Conservation (phyloP, 352 stramenopile genomes). For the Blastocystis sp. region DNA sequence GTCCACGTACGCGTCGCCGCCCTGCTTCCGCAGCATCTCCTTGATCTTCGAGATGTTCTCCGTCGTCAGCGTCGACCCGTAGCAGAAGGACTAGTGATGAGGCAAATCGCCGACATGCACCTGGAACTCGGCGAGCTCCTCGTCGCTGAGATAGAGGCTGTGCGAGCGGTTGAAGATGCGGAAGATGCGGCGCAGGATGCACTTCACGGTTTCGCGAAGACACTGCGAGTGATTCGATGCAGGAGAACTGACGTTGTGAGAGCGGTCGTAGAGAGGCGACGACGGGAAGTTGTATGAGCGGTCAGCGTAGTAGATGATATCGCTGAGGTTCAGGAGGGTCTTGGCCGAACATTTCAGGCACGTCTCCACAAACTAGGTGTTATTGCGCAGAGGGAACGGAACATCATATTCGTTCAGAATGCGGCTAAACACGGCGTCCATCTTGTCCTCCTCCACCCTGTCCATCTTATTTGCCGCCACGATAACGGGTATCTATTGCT, state of each 20-base stretch:
- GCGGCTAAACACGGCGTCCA: not conserved
- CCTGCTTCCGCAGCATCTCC: constrained; percentile 3
- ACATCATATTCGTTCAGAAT: constrained; percentile 39
- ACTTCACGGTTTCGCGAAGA: constrained; percentile 7
- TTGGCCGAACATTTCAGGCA: constrained; percentile 31
- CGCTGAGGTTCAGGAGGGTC: not conserved
- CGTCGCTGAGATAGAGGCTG: constrained; percentile 9
- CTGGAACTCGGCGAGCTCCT: constrained; percentile 25
- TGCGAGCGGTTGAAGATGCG: constrained; percentile 42
- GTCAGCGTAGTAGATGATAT: constrained; percentile 39
- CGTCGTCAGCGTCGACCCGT: not conserved
- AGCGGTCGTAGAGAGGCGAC: constrained; percentile 31
- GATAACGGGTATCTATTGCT: constrained; percentile 25
- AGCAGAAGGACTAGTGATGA: constrained; percentile 7
- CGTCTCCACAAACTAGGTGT: constrained; percentile 23
- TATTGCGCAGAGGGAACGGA: too few relatives aligned
- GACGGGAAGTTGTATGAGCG: constrained; percentile 23
- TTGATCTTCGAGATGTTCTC: not conserved
- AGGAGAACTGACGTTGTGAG: not conserved
- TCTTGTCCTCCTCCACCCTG: constrained; percentile 7
- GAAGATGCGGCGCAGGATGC: constrained; percentile 47
- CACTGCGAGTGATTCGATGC: not conserved
- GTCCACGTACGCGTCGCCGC: not conserved
- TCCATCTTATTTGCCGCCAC: constrained; percentile 58
- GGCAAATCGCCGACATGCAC: not conserved